These are phyloP conservation scores for Pseudogymnoascus sp. DNA, from an alignment of 2,329 filamentous ascomycete species.

Conservation along the genomic window DNA sequence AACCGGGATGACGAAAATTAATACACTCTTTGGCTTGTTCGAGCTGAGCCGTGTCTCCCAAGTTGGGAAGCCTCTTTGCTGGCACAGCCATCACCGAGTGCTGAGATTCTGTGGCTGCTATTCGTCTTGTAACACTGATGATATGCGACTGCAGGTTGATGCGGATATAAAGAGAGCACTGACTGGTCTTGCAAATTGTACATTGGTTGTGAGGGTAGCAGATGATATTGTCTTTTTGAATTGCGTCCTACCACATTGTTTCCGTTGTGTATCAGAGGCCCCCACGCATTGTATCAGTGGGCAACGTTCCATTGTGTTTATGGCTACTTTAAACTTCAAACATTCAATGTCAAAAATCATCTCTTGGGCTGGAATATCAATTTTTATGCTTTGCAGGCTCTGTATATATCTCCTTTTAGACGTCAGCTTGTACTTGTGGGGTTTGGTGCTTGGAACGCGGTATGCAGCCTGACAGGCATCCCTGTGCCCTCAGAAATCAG, in stretches of 20 bases:
- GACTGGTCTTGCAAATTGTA: slow-evolving; percentile 1
- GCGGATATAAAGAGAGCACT: slow-evolving; percentile 7
- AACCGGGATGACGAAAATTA: slow-evolving; percentile 1
- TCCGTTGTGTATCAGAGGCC: not conserved
- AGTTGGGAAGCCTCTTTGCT: slow-evolving; percentile 6
- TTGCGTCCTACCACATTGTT: not conserved
- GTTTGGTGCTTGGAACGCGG: not conserved
- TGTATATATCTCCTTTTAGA: not conserved
- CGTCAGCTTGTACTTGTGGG: not conserved
- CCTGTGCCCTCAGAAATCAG: not conserved
- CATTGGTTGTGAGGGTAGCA: not conserved
- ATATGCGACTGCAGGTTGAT: not conserved
- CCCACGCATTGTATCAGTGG: not conserved
- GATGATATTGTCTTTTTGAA: not conserved
- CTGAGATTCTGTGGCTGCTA: not conserved
- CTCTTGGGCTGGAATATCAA: not conserved
- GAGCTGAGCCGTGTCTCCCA: slow-evolving; percentile 1
- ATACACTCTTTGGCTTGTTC: not conserved
- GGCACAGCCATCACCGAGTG: not conserved
- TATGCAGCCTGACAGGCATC: not conserved
- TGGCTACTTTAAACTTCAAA: not conserved
- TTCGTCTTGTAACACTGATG: not conserved
- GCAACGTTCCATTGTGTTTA: not conserved
- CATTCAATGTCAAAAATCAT: not conserved
- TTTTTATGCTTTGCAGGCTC: not conserved